Base-by-base conservation (phyloP, 495 filamentous ascomycete species). In the Aspergillus saccharolyticus region DNA sequence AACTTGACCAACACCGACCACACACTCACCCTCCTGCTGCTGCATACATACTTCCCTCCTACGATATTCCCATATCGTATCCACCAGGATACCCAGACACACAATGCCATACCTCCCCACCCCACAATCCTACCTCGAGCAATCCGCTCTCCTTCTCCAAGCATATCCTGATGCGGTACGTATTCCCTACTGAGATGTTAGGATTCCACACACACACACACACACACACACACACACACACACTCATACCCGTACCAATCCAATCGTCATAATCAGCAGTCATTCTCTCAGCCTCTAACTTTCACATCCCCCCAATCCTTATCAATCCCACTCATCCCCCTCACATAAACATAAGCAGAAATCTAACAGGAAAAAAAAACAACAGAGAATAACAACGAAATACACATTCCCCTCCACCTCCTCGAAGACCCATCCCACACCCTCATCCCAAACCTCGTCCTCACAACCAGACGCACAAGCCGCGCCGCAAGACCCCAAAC, bases 351-450 rank as follows among this genome's bases (percentile, higher is more conserved):
- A n/a, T n/a, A n/a, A n/a, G n/a, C 33, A 5, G 7, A 54, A 46
- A 62, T 19, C 21, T 59, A 42, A 56, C 22, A 10, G 0, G 14
- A 16, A 1, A 17, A 24, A 6, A 12, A 4, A 20, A 24, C 18
- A 3, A 1, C 22, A 94, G 90, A 89, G 84, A 63, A 87, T 94
- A 73, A 91, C 89, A 68, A 91, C 89, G 62, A 89, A 87, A 78
- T 96, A 95, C 83, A 82, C 76, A 75, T 78, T 91, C 71, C 78
- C 78, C 3, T 78, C 67, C 18, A 65, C 25, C 25, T 9, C 4
- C 25, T 28, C 25, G 25, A 4, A 3, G 25, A 4, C 78, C 63
- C 64, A 63, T 52, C 71, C 69, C 65, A 61, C 68, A 65, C 57
- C 63, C 59, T 53, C 54, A 46, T 10, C 56, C 46, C 59, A 59